Percentiles rank a stretch among this genome's conserved stretches.
These are phyloP conservation scores for Zygosaccharomyces kombuchaensis DNA, from an alignment of 805 yeast species.

Conservation along the genomic window DNA sequence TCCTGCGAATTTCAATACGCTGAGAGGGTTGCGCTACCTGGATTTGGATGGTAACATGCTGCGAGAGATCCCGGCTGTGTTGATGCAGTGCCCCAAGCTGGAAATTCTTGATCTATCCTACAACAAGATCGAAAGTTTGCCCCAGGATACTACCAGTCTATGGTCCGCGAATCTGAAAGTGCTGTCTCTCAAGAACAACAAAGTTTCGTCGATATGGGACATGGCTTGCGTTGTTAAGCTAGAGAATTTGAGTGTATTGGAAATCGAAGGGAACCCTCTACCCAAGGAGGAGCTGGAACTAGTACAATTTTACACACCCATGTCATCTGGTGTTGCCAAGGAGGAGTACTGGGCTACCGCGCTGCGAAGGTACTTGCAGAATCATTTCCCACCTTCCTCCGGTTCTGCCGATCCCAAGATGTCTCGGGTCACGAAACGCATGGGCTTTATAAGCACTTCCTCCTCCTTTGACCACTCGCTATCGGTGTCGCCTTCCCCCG, in stretches of 20 bases:
- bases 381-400: constrained; percentile 11
- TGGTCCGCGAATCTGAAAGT: constrained; percentile 47
- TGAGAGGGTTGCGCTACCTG: constrained; percentile 50
- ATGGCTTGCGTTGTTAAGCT: constrained; percentile 54
- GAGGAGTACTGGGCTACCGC: constrained; percentile 37
- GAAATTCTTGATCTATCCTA: constrained; percentile 65
- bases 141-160: constrained; percentile 37
- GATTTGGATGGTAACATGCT: constrained; percentile 64
- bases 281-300: constrained; percentile 51
- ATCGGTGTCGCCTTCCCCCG: constrained; percentile 12
- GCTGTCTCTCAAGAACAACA: constrained; percentile 58
- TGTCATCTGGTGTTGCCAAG: constrained; percentile 37
- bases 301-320: constrained; percentile 36
- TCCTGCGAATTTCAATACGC: constrained; percentile 44
- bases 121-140: constrained; percentile 49
- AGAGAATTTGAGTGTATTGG: constrained; percentile 51
- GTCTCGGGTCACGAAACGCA: constrained; percentile 66
- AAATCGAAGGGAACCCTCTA: constrained; percentile 50
- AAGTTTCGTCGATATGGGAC: constrained; percentile 40
- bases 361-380: constrained; percentile 26
- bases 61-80: constrained; percentile 46
- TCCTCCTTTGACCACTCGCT: constrained; percentile 12
- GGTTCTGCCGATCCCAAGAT: constrained; percentile 11
- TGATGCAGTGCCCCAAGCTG: constrained; percentile 39
- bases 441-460: constrained; percentile 54